Percentiles rank a stretch among this genome's conserved stretches.
These are phyloP conservation scores for Phaeomoniella chlamydospora DNA, from an alignment of 2,329 filamentous ascomycete species.

Conservation along the genomic window DNA sequence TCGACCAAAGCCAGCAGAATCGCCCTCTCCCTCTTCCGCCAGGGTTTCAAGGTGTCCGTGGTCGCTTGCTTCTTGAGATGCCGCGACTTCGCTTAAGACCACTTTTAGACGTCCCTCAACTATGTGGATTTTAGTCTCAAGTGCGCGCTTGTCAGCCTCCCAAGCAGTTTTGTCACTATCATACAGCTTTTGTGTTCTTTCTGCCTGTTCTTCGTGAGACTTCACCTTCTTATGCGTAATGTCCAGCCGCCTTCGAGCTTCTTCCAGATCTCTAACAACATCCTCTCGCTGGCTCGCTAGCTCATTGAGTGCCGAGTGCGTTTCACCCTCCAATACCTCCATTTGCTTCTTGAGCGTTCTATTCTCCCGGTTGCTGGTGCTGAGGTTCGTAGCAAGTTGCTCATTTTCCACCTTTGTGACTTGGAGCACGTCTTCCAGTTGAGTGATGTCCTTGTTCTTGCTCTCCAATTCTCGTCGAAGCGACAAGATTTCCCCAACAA, in stretches of 20 bases:
- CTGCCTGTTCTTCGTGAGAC: conserved; percentile 68
- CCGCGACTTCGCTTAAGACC: conserved; percentile 70
- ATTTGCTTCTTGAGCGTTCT: conserved; percentile 74
- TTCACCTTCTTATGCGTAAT: conserved; percentile 61
- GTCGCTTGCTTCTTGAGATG: not conserved
- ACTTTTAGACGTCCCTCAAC: conserved; percentile 73
- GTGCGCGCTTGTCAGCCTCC: conserved; percentile 67
- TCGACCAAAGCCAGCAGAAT: not conserved
- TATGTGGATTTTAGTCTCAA: conserved; percentile 79
- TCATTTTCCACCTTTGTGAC: conserved; percentile 61
- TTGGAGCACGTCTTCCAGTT: conserved; percentile 62
- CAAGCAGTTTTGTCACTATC: conserved; percentile 70
- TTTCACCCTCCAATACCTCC: conserved; percentile 73
- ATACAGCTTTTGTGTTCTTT: conserved; percentile 67
- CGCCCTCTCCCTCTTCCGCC: not conserved
- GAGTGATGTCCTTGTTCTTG: conserved; percentile 75
- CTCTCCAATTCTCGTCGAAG: conserved; percentile 81
- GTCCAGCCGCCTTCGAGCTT: conserved; percentile 67
- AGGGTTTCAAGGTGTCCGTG: not conserved
- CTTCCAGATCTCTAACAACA: conserved; percentile 55
- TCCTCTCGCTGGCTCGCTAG: conserved; percentile 76
- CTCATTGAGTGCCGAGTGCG: conserved; percentile 70
- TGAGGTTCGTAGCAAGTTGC: conserved; percentile 45
- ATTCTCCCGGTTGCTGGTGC: conserved; percentile 57
- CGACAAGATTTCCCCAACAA: conserved; percentile 85